Conservation (phyloP, 805 yeast genomes). For the Kluyveromyces wickerhamii region DNA sequence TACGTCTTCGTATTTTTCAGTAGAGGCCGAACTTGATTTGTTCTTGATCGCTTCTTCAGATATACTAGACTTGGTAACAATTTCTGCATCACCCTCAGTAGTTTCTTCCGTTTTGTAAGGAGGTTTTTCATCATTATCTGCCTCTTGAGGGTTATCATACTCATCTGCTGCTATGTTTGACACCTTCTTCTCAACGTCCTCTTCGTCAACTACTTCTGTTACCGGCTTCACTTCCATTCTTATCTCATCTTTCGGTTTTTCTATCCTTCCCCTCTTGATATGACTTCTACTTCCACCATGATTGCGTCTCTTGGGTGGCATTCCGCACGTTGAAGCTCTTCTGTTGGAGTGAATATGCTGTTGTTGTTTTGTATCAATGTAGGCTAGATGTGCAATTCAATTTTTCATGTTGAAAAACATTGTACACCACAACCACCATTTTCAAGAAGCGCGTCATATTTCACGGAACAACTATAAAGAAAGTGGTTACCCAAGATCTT, state of each 20-base stretch:
- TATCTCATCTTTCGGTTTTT: slow-evolving; percentile 2
- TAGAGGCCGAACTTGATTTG: background rate
- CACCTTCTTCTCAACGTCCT: background rate
- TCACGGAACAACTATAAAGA: no score
- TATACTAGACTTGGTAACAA: no score
- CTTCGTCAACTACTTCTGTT: slow-evolving; percentile 3
- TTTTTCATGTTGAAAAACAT: slow-evolving; percentile 2
- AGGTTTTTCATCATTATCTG: no score
- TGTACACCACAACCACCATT: background rate
- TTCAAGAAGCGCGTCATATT: no score
- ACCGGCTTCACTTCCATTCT: slow-evolving; percentile 4
- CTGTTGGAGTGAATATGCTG: no score
- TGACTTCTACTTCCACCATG: slow-evolving; percentile 5
- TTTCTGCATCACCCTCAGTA: no score
- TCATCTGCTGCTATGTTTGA: background rate
- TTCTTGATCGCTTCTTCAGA: background rate
- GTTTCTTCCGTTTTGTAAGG: no score
- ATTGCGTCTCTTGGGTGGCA: slow-evolving; percentile 10
- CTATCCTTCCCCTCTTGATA: slow-evolving; percentile 9
- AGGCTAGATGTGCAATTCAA: background rate
- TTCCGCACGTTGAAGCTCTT: background rate
- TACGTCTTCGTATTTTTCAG: background rate
- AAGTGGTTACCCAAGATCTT: no score
- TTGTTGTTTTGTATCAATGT: slow-evolving; percentile 5
- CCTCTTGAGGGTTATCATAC: no score